These are phyloP conservation scores for Cyanodermella asteris DNA, from an alignment of 2,329 filamentous ascomycete species.

Conservation along the genomic window DNA sequence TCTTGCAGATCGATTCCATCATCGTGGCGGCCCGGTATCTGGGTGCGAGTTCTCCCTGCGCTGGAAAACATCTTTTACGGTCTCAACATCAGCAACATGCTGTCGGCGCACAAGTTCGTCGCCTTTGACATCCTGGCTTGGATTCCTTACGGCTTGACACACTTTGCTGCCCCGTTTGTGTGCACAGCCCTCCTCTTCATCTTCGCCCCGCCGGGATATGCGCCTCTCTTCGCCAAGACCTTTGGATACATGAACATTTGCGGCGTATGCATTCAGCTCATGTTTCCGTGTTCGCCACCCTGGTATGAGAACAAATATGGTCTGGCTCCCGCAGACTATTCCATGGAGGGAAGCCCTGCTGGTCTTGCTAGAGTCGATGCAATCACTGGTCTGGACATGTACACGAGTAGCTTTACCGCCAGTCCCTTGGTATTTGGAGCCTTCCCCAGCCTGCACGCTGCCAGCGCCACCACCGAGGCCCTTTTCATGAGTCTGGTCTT, in stretches of 20 bases:
- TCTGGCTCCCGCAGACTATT: conserved; percentile 75
- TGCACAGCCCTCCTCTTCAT: conserved; percentile 64
- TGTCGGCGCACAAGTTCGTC: conserved; percentile 70
- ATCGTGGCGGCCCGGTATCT: conserved; percentile 78
- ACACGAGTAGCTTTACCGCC: conserved; percentile 77
- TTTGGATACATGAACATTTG: conserved; percentile 86
- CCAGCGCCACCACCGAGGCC: conserved; percentile 69
- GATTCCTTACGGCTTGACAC: conserved; percentile 79
- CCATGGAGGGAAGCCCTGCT: conserved; percentile 71
- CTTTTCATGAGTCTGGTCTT: conserved; percentile 88
- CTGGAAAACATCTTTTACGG: conserved; percentile 94
- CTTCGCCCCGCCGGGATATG: conserved; percentile 66
- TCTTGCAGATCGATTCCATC: conserved; percentile 57
- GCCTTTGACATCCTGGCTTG: conserved; percentile 74
- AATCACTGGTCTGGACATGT: conserved; percentile 77
- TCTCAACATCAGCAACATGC: conserved; percentile 84
- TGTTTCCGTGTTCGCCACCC: conserved; percentile 83
- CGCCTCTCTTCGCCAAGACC: conserved; percentile 62
- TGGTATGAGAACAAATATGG: conserved; percentile 96
- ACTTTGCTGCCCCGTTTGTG: conserved; percentile 70
- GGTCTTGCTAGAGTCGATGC: conserved; percentile 74
- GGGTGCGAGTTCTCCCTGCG: conserved; percentile 82
- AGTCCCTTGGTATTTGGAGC: conserved; percentile 86
- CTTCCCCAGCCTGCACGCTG: conserved; percentile 82
- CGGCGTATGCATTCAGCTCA: conserved; percentile 68